A percentile compares a stretch with the other conserved stretches of the same genome.
phyloP scores from a whole-genome alignment of 805 yeast genomes.

The Kluyveromyces aestuarii region DNA sequence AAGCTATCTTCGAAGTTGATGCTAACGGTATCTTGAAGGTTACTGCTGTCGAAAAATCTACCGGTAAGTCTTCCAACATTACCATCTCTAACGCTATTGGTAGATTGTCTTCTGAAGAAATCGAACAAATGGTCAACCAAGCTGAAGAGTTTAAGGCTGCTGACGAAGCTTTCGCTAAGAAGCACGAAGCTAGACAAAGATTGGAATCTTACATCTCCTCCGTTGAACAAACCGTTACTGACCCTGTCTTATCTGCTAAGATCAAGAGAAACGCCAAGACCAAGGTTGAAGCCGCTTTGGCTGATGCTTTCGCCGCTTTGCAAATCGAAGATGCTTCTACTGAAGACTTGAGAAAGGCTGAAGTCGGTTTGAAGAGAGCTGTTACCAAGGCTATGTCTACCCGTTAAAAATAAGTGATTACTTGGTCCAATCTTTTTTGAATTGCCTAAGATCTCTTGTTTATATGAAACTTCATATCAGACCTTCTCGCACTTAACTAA shows the following conservation, averaged over 20 bases:
- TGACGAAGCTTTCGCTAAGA: constrained; percentile 98
- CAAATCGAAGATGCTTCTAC: constrained; percentile 94
- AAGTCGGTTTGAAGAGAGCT: constrained; percentile 97
- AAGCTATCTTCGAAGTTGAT: constrained; percentile 97
- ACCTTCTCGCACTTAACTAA: constrained; percentile 1
- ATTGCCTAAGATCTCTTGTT: background rate
- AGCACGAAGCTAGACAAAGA: constrained; percentile 98
- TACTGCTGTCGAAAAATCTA: constrained; percentile 96
- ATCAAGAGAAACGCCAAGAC: constrained; percentile 95
- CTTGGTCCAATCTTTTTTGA: background rate
- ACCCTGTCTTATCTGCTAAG: constrained; percentile 96
- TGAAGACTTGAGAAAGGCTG: constrained; percentile 98
- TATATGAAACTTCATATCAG: background rate
- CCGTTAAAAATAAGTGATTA: constrained; percentile 50
- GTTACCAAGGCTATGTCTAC: constrained; percentile 99
- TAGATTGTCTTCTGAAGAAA: constrained; percentile 92
- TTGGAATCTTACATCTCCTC: constrained; percentile 96
- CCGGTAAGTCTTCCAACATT: constrained; percentile 97
- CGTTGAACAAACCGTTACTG: constrained; percentile 92
- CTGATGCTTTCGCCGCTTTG: constrained; percentile 96
- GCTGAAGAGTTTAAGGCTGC: constrained; percentile 99
- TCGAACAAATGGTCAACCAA: constrained; percentile 96
- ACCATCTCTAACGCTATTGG: constrained; percentile 99
- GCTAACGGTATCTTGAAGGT: constrained; percentile 99
- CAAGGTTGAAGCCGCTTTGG: constrained; percentile 94